phyloP scores from a whole-genome alignment of 1,139 yeast species.

The Lipomyces yarrowii region DNA sequence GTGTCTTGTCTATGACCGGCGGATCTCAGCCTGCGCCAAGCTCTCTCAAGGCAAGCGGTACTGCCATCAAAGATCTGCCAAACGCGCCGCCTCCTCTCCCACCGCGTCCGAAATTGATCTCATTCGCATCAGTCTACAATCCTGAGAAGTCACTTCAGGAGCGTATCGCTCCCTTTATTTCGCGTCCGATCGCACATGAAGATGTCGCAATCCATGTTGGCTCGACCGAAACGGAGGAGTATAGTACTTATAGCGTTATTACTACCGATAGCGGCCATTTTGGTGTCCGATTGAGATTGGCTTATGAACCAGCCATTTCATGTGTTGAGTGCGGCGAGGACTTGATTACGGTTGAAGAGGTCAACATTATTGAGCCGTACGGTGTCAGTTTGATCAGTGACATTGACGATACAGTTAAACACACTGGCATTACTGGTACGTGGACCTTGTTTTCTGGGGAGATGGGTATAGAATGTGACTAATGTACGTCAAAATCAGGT shows the following conservation, averaged over 20 bases:
- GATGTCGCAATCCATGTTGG: slow-evolving; percentile 29
- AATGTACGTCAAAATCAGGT: slow-evolving; percentile 9
- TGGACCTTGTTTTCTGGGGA: not conserved
- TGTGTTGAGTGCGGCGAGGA: slow-evolving; percentile 31
- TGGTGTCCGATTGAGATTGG: slow-evolving; percentile 26
- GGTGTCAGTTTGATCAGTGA: slow-evolving; percentile 85
- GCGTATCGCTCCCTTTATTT: slow-evolving; percentile 33
- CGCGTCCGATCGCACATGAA: slow-evolving; percentile 30
- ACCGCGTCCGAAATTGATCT: slow-evolving; percentile 27
- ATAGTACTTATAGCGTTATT: slow-evolving; percentile 22
- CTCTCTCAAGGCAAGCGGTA: not conserved
- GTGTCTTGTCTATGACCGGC: slow-evolving; percentile 16
- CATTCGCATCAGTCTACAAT: slow-evolving; percentile 26
- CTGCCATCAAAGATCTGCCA: not conserved
- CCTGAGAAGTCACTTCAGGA: slow-evolving; percentile 30
- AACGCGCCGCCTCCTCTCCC: slow-evolving; percentile 25
- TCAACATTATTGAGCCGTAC: slow-evolving; percentile 30
- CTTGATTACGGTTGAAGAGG: slow-evolving; percentile 28
- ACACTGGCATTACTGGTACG: slow-evolving; percentile 87
- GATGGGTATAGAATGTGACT: not conserved
- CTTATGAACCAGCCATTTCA: slow-evolving; percentile 26
- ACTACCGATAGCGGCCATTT: slow-evolving; percentile 34
- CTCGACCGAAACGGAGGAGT: slow-evolving; percentile 27
- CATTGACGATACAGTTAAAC: slow-evolving; percentile 90
- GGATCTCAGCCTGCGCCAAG: not conserved